Percentiles rank a stretch among this genome's conserved stretches.
Conservation (phyloP, 371 early-diverging fungal species). For the Mucor plumbeus region DNA sequence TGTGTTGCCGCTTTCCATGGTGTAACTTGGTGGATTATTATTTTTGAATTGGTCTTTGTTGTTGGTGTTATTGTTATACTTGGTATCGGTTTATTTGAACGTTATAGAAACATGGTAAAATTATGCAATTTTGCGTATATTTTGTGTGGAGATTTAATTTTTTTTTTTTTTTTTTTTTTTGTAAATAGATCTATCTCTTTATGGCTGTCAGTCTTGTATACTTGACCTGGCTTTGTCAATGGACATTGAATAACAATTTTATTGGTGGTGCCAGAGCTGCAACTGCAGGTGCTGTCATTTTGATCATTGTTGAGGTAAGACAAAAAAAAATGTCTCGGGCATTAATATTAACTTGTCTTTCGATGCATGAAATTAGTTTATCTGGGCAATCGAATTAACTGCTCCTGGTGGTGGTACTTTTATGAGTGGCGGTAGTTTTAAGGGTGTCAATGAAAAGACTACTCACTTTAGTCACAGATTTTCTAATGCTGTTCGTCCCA, state of each 20-base stretch:
- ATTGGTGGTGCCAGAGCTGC: slow-evolving; percentile 43
- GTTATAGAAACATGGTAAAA: slow-evolving; percentile 38
- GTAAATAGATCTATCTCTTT: slow-evolving; percentile 56
- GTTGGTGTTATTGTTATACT: slow-evolving; percentile 47
- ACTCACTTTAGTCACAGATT: slow-evolving; percentile 23
- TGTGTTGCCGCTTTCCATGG: slow-evolving; percentile 54
- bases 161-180: background rate
- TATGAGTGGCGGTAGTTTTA: slow-evolving; percentile 11
- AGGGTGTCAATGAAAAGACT: slow-evolving; percentile 4
- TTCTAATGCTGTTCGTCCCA: slow-evolving; percentile 30
- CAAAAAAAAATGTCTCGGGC: slow-evolving; percentile 9
- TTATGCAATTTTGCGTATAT: background rate
- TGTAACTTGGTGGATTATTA: slow-evolving; percentile 65
- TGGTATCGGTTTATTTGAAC: slow-evolving; percentile 28
- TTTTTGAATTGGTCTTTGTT: slow-evolving; percentile 62
- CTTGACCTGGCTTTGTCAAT: slow-evolving; percentile 49
- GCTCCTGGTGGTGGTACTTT: slow-evolving; percentile 58
- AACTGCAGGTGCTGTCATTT: slow-evolving; percentile 66
- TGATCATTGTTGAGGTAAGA: slow-evolving; percentile 63
- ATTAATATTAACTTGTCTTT: background rate
- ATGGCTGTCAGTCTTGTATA: slow-evolving; percentile 61
- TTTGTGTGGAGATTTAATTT: background rate
- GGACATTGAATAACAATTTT: slow-evolving; percentile 12
- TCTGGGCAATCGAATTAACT: slow-evolving; percentile 79
- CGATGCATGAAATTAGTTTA: slow-evolving; percentile 41